These are phyloP conservation scores for Acanthamoeba castellanii DNA, from an alignment of 208 protist genomes.

Conservation along the genomic window DNA sequence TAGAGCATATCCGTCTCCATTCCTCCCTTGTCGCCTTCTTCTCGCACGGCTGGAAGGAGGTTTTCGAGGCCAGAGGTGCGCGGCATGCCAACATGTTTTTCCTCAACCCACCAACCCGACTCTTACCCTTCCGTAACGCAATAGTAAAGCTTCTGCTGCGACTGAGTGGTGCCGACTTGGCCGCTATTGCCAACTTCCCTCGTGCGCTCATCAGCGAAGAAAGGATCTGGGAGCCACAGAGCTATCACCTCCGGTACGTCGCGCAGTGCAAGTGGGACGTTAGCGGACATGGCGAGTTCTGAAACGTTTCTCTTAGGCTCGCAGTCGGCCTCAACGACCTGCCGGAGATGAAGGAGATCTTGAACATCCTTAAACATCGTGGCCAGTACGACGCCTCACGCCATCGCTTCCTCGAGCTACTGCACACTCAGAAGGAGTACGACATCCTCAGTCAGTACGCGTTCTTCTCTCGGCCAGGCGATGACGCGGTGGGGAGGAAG, in stretches of 20 bases:
- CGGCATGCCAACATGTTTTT: background rate
- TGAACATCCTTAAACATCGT: constrained; percentile 15
- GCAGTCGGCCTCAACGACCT: constrained; percentile 11
- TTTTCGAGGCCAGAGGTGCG: background rate
- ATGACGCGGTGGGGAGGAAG: background rate
- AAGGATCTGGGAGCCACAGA: background rate
- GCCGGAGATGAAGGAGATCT: constrained; percentile 33
- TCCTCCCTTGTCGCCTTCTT: background rate
- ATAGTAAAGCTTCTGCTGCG: background rate
- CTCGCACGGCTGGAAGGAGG: background rate
- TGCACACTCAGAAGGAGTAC: background rate
- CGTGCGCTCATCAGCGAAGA: background rate
- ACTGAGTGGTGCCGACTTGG: background rate
- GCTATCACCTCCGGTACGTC: constrained; percentile 25
- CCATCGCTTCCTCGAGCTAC: background rate
- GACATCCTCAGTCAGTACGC: background rate
- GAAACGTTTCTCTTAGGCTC: background rate
- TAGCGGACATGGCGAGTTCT: background rate
- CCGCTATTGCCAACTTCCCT: constrained; percentile 7
- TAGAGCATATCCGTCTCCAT: background rate
- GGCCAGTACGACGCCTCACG: background rate
- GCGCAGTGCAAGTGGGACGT: background rate
- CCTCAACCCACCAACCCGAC: too few relatives aligned
- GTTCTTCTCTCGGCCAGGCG: background rate
- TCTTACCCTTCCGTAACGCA: too few relatives aligned